A percentile compares a stretch with the other conserved stretches of the same genome.
These are phyloP conservation scores for Haematococcus lacustris DNA, from an alignment of 139 green algal species.

Conservation along the genomic window DNA sequence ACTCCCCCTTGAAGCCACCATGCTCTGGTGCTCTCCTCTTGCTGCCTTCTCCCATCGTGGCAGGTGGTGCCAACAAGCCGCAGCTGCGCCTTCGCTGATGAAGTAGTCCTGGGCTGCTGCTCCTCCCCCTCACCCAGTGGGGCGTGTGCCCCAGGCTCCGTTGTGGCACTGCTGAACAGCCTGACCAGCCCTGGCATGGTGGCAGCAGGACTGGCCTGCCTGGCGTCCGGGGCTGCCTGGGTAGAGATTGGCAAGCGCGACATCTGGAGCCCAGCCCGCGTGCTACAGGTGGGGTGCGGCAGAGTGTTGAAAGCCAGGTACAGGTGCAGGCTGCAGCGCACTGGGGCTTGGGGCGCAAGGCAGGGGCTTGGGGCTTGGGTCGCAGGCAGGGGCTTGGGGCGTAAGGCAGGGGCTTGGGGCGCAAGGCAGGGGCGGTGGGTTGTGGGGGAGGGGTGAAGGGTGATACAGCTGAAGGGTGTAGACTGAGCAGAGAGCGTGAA, in stretches of 20 bases:
- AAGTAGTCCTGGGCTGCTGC: conserved; percentile 20
- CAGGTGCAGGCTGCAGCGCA: neutral
- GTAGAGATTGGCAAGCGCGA: conserved; percentile 88
- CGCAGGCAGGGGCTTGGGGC: too few relatives aligned
- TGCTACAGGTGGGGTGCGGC: conserved; percentile 12
- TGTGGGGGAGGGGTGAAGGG: too few relatives aligned
- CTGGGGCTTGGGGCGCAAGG: neutral
- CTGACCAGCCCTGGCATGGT: conserved; percentile 88
- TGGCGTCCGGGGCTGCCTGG: conserved; percentile 48
- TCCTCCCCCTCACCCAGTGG: conserved; percentile 20
- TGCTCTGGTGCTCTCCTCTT: neutral
- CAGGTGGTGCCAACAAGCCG: neutral
- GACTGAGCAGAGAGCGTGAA: neutral
- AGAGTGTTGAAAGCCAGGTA: neutral
- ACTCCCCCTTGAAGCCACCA: too few relatives aligned
- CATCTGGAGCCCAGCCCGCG: conserved; percentile 60
- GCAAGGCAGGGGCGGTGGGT: too few relatives aligned
- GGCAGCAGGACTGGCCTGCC: conserved; percentile 50
- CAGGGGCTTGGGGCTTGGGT: too few relatives aligned
- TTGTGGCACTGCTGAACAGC: conserved; percentile 56
- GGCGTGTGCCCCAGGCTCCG: neutral
- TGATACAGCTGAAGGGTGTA: too few relatives aligned
- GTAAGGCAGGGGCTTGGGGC: too few relatives aligned
- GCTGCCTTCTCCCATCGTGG: neutral
- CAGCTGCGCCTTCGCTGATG: neutral